These are phyloP conservation scores for Aethionema arabicum DNA, from an alignment of 345 rosid species.

Conservation along the genomic window DNA sequence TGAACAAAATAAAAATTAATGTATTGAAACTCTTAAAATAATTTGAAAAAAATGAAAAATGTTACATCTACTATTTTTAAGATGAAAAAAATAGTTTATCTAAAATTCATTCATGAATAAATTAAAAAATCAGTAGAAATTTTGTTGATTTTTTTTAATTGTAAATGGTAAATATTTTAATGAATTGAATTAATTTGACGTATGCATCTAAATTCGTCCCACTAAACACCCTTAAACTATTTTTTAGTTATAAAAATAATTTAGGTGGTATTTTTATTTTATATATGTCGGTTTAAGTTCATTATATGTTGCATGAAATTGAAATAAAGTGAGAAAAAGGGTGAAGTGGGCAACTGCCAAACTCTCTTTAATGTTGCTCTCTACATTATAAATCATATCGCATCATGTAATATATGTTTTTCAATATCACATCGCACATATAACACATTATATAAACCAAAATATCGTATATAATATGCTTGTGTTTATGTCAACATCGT, in stretches of 20 bases:
- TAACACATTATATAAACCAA: background rate
- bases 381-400: conserved; percentile 13
- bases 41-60: too few species aligned
- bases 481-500: conserved; percentile 18
- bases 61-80: too few species aligned
- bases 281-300: background rate
- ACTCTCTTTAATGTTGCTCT: conserved; percentile 9
- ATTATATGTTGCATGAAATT: conserved; percentile 19
- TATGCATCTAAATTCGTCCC: too few species aligned
- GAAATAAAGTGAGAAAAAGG: conserved; percentile 17
- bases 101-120: too few species aligned
- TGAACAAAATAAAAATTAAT: too few species aligned
- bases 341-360: conserved; percentile 19
- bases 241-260: background rate
- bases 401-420: background rate
- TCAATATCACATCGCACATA: background rate
- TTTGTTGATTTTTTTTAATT: too few species aligned
- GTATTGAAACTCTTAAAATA: too few species aligned
- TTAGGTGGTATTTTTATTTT: background rate
- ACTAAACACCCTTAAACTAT: too few species aligned
- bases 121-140: too few species aligned
- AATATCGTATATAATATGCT: conserved; percentile 6
- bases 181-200: too few species aligned
- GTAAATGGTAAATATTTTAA: too few species aligned
- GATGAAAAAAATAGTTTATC: too few species aligned